Percentiles rank a stretch among this genome's conserved stretches.
phyloP scores from a whole-genome alignment of 2,329 filamentous ascomycete genomes.

The Colletotrichum acutatum region DNA sequence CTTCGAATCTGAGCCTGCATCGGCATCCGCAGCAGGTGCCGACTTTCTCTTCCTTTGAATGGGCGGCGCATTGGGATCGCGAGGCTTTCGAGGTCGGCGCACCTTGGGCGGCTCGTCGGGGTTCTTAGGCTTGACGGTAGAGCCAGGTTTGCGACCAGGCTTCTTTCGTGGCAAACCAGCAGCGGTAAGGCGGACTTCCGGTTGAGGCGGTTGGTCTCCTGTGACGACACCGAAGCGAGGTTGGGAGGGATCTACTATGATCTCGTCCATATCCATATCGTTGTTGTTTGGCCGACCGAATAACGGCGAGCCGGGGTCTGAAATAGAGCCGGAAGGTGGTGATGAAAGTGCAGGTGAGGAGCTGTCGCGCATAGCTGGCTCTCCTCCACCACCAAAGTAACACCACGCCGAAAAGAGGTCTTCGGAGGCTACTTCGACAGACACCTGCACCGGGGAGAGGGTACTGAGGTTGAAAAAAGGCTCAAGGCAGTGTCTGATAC shows the following conservation, averaged over 20 bases:
- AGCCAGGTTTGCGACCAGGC: slow-evolving; percentile 73
- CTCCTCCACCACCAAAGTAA: slow-evolving; percentile 28
- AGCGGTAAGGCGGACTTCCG: slow-evolving; percentile 56
- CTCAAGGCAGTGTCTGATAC: neutral
- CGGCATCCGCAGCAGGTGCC: slow-evolving; percentile 49
- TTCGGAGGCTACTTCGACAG: neutral
- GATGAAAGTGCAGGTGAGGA: slow-evolving; percentile 63
- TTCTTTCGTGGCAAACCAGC: slow-evolving; percentile 71
- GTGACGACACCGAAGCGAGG: slow-evolving; percentile 46
- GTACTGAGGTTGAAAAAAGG: neutral
- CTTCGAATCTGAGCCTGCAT: slow-evolving; percentile 48
- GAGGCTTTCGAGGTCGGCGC: slow-evolving; percentile 66
- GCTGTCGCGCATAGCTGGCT: slow-evolving; percentile 46
- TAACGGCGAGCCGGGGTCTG: slow-evolving; percentile 60
- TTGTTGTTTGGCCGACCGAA: slow-evolving; percentile 40
- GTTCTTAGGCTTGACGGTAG: slow-evolving; percentile 57
- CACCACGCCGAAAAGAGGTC: slow-evolving; percentile 13
- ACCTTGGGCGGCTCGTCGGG: slow-evolving; percentile 59
- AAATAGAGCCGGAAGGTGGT: slow-evolving; percentile 61
- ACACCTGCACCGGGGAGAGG: neutral
- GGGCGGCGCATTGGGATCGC: slow-evolving; percentile 68
- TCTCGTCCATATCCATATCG: slow-evolving; percentile 58
- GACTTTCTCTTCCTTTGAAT: slow-evolving; percentile 66
- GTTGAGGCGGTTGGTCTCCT: slow-evolving; percentile 32
- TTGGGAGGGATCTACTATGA: slow-evolving; percentile 57